These are phyloP conservation scores for Thyridium curvatum DNA, from an alignment of 2,329 filamentous ascomycete species.

Conservation along the genomic window DNA sequence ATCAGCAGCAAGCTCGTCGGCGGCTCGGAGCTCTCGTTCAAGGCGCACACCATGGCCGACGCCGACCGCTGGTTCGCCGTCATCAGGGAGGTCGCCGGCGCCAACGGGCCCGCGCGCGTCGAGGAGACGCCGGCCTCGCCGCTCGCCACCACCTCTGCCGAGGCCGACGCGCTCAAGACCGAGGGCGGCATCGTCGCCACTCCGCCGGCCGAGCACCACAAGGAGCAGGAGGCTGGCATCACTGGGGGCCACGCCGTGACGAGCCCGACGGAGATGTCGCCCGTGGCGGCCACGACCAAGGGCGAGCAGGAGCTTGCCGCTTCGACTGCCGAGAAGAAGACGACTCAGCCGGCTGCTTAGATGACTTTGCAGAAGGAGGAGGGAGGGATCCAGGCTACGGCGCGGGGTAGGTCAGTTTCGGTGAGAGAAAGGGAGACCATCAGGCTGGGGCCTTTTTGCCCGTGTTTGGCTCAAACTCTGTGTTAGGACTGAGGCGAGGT, in stretches of 20 bases:
- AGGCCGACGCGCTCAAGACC: constrained; percentile 17
- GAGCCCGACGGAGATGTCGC: constrained; percentile 22
- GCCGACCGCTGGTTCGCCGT: constrained; percentile 81
- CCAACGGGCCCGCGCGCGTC: constrained; percentile 30
- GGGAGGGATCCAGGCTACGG: no score
- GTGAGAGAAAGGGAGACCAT: no score
- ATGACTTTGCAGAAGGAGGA: no score
- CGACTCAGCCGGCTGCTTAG: constrained; percentile 7
- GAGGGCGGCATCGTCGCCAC: constrained; percentile 11
- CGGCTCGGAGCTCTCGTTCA: constrained; percentile 76
- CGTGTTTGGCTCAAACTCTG: no score
- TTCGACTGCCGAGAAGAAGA: constrained; percentile 6
- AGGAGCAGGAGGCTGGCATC: constrained; percentile 42
- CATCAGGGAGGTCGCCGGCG: constrained; percentile 56
- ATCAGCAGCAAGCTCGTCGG: constrained; percentile 77
- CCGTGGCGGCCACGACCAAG: constrained; percentile 9
- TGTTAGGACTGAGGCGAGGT: no score
- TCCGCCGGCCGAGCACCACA: constrained; percentile 20
- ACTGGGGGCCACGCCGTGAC: constrained; percentile 23
- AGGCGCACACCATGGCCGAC: constrained; percentile 74
- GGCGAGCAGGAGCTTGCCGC: no score
- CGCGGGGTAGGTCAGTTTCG: no score
- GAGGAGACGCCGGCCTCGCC: constrained; percentile 25
- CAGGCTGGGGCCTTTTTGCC: no score
- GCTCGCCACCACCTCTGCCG: constrained; percentile 14